These are phyloP conservation scores for Emericellopsis terricola DNA, from an alignment of 495 filamentous ascomycete species.

Conservation along the genomic window DNA sequence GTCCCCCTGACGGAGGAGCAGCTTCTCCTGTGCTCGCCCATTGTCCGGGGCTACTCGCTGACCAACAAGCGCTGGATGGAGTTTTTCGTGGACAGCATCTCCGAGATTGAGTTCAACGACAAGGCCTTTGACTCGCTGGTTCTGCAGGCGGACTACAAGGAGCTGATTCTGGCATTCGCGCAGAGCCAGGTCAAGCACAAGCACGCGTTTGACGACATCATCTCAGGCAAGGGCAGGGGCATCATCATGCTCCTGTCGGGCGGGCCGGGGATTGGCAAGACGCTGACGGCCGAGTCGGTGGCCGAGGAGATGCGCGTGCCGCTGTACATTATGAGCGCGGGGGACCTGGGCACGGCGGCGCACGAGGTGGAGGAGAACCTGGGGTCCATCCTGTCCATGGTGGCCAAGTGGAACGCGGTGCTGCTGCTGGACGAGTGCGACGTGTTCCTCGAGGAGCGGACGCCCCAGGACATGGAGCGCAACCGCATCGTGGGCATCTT, in stretches of 20 bases:
- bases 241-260: constrained; percentile 43
- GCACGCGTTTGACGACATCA: constrained; percentile 44
- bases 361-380: constrained; percentile 21
- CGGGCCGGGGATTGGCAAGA: constrained; percentile 40
- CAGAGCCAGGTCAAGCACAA: constrained; percentile 20
- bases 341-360: constrained; percentile 24
- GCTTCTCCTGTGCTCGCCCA: constrained; percentile 19
- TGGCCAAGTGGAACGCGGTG: constrained; percentile 13
- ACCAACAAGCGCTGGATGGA: constrained; percentile 26
- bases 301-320: constrained; percentile 21
- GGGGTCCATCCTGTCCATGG: constrained; percentile 19
- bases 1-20: constrained; percentile 18
- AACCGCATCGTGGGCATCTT: constrained; percentile 28
- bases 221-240: constrained; percentile 38
- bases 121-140: constrained; percentile 38
- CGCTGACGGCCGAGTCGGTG: constrained; percentile 34
- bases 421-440: constrained; percentile 4
- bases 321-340: constrained; percentile 23
- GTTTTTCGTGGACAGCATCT: constrained; percentile 16
- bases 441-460: constrained; percentile 19
- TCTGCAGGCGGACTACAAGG: constrained; percentile 30
- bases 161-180: constrained; percentile 33
- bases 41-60: constrained; percentile 25
- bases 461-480: constrained; percentile 15
- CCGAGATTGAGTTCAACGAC: constrained; percentile 30